Evolutionary conservation across 2,329 filamentous ascomycete species (phyloP).

Genomic region (Dactylonectria estremocensis): DNA sequence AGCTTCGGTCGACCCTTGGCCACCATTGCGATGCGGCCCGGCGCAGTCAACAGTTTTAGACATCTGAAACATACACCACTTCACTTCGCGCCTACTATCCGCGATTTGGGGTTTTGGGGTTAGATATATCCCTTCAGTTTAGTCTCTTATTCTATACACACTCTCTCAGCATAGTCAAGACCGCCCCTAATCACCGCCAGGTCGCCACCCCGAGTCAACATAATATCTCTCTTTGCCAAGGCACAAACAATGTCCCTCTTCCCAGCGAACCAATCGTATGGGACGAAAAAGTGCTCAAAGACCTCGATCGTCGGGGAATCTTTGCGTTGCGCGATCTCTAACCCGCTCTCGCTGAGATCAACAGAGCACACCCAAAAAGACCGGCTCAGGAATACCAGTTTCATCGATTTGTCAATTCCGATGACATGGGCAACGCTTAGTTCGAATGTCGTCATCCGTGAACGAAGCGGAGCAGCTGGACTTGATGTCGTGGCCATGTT

Average conservation of each 20-base stretch:
- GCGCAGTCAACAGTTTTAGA: too few species aligned
- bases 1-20: too few species aligned
- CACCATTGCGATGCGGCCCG: too few species aligned
- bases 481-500: background rate
- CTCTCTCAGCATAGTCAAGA: constrained; percentile 21
- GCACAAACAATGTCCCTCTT: constrained; percentile 28
- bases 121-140: too few species aligned
- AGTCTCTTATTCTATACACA: too few species aligned
- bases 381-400: constrained; percentile 51
- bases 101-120: too few species aligned
- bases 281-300: constrained; percentile 34
- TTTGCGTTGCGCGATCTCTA: constrained; percentile 10
- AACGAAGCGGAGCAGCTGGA: constrained; percentile 8
- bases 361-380: constrained; percentile 35
- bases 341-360: constrained; percentile 22
- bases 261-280: constrained; percentile 35
- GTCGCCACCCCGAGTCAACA: constrained; percentile 30
- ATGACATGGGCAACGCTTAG: constrained; percentile 37
- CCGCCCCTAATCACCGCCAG: constrained; percentile 28
- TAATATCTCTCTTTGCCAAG: constrained; percentile 25
- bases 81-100: too few species aligned
- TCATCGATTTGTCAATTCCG: constrained; percentile 53
- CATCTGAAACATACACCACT: too few species aligned
- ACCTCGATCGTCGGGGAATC: constrained; percentile 1
- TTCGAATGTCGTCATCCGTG: constrained; percentile 11